Base-by-base conservation (phyloP, 1,139 yeast genomes). In the Sugiyamaella paludigena region DNA sequence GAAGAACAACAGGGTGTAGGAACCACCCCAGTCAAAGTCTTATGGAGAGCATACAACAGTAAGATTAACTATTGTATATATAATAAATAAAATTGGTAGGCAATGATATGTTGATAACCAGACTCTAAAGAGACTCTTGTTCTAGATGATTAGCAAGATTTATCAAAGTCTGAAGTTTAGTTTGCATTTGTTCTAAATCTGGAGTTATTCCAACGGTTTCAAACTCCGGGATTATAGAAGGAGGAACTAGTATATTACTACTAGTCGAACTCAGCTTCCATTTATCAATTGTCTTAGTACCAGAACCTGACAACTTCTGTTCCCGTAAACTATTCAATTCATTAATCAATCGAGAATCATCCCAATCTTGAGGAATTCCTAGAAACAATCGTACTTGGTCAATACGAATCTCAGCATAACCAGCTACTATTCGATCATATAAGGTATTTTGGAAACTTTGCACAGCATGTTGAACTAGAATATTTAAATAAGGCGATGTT, bases 81-180 rank as follows among this genome's bases (percentile, higher is more conserved):
- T 13, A 31, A n/a, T 13, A 31, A n/a, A n/a, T 31, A 31, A 13
- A 31, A n/a, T 13, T n/a, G 15, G 34, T 31, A 6, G 12, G 6
- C 34, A n/a, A 5, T 31, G 12, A 6, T n/a, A 13, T 6, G 34
- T 31, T n/a, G 9, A 9, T 29, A 29, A 10, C 32, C 34, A 5
- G 24, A 19, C 5, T 19, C 24, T 19, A 42, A 19, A 42, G 45
- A 12, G 19, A 8, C 40, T 42, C 45, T 11, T 39, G 7, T 28
- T 42, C 45, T 15, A 42, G 40, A 16, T 42, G 45, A 24, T 34
- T 36, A 8, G 45, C 45, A 19, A 42, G 13, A 9, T 36, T 19
- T n/a, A 42, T 28, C 15, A 42, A 29, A 7, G 36, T 13, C 24
- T 42, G 26, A 24, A 42, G 28, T 28, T 36, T 42, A 13, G 29